A percentile compares a stretch with the other conserved stretches of the same genome.
Evolutionary conservation across 1,284 basidiomycete species (phyloP).

Genomic region (Anthracocystis panici-leucophaei): DNA sequence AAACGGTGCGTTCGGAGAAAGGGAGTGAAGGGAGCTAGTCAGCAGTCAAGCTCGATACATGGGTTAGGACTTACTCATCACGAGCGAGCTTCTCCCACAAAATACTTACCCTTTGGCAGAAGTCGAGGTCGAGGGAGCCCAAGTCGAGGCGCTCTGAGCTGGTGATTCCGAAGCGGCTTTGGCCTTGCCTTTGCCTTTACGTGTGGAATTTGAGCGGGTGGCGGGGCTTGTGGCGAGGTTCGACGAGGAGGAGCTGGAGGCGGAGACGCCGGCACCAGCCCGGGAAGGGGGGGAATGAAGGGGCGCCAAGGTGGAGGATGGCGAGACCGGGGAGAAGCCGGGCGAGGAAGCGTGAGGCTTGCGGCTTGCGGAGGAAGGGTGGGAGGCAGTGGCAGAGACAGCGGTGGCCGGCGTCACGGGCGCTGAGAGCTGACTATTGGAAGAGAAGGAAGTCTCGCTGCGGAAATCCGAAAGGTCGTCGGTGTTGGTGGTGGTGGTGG

Average conservation of each 20-base stretch:
- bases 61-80: background rate
- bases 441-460: conserved; percentile 34
- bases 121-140: conserved; percentile 12
- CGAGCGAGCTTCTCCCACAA: background rate
- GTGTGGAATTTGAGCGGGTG: conserved; percentile 3
- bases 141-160: background rate
- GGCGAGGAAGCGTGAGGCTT: conserved; percentile 25
- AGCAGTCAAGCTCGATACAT: background rate
- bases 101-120: conserved; percentile 31
- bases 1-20: background rate
- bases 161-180: conserved; percentile 2
- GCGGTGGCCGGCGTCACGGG: conserved; percentile 39
- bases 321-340: conserved; percentile 29
- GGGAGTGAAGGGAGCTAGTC: background rate
- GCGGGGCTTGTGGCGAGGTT: conserved; percentile 8
- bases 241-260: conserved; percentile 18
- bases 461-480: conserved; percentile 33
- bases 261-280: conserved; percentile 26
- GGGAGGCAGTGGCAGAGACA: conserved; percentile 24
- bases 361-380: conserved; percentile 32
- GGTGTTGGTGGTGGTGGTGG: conserved; percentile 11
- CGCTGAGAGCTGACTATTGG: conserved; percentile 21
- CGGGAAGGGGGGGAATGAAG: conserved; percentile 36
- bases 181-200: conserved; percentile 31
- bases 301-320: conserved; percentile 41